These are phyloP conservation scores for Candida pseudoglaebosa DNA, from an alignment of 805 yeast species.

Conservation along the genomic window DNA sequence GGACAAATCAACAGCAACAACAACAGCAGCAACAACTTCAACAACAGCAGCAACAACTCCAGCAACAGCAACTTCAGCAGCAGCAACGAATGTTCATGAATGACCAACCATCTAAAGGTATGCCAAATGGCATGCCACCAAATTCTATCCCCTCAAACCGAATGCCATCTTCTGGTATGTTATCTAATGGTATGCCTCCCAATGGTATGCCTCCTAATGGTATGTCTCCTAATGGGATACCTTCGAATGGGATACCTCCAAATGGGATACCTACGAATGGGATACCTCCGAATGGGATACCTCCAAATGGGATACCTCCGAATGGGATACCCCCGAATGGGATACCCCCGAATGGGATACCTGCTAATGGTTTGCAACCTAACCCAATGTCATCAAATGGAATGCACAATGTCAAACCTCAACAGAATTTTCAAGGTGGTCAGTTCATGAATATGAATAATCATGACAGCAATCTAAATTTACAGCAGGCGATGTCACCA, in stretches of 20 bases:
- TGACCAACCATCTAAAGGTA: too few relatives aligned
- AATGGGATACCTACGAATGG: too few relatives aligned
- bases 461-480: background rate
- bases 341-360: slow-evolving; percentile 2
- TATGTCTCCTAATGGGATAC: too few relatives aligned
- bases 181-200: too few relatives aligned
- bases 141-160: too few relatives aligned
- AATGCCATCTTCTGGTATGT: too few relatives aligned
- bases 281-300: background rate
- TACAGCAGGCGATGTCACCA: slow-evolving; percentile 27
- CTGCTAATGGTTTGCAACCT: background rate
- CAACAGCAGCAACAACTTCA: slow-evolving; percentile 2
- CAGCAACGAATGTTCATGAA: slow-evolving; percentile 8
- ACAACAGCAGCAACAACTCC: slow-evolving; percentile 9
- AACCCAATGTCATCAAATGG: background rate
- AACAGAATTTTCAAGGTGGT: slow-evolving; percentile 10
- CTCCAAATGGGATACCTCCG: slow-evolving; percentile 7
- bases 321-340: slow-evolving; percentile 7
- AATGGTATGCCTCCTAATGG: too few relatives aligned
- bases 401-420: slow-evolving; percentile 7
- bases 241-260: too few relatives aligned
- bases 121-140: too few relatives aligned
- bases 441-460: slow-evolving; percentile 7
- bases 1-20: slow-evolving; percentile 3
- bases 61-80: slow-evolving; percentile 8